Evolutionary conservation across 78 protist genomes (phyloP), one percentile per base, ranked within the genome.

Genomic region (Dictyostelium capitatum): DNA sequence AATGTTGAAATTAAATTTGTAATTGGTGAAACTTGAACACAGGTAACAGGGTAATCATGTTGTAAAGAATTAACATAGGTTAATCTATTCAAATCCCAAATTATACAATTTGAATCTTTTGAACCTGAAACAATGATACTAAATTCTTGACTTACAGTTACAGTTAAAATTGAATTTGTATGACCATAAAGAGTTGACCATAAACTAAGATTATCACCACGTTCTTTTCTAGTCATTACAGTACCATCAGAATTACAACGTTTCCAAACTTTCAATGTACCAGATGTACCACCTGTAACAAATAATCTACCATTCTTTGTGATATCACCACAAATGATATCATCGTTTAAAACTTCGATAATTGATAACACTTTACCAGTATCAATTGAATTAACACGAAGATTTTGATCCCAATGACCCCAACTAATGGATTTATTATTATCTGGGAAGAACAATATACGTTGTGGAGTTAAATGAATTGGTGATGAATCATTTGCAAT

Each of bases 41-140:
- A 82, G 0, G 83, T 82, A 8, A 85, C 94, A 15, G 94, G 90
- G 28, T 83, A 47, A 10, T 74, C 64, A 32, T 82, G 91, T 46
- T 72, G 80, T 70, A 95, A 28, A 56, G 79, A 12, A 32, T 32
- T 64, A n/a, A 95, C 87, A 59, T 77, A 87, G 53, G 79, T 20
- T 32, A 91, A 83, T 37, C 92, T n/a, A 73, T 91, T 95, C n/a
- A 89, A 74, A 81, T 95, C 97, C 97, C 97, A 95, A 30, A 93
- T 53, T n/a, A 89, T 82, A 53, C 81, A 79, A 43, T 70, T 84
- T 12, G 81, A 41, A 56, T 97, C 98, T 50, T 72, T 80, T 10
- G 92, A 75, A 2, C 96, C 98, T 41, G 73, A 72, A 28, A 94
- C 89, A 2, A 92, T 59, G 23, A 92, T 25, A 43, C 89, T 51